phyloP scores from a whole-genome alignment of 257 asterid species.

The Ophiorrhiza pumila region DNA sequence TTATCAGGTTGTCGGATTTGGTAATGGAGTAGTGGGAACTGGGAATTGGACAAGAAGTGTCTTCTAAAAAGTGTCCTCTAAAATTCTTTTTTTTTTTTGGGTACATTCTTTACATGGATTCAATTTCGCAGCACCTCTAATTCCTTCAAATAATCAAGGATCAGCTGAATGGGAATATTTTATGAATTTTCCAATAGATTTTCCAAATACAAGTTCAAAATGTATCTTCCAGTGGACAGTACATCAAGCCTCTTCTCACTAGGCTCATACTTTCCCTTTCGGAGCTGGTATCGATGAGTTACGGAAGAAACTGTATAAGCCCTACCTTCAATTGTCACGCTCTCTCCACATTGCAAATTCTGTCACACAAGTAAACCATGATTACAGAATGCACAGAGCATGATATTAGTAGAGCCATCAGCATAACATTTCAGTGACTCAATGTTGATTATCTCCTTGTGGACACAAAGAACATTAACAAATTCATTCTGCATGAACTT shows the following conservation, averaged over 20 bases:
- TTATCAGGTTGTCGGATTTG: too few relatives aligned
- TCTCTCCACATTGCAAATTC: conserved; percentile 90
- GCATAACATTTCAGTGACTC: not conserved
- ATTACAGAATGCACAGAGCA: not conserved
- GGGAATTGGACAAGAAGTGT: too few relatives aligned
- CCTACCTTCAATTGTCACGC: conserved; percentile 80
- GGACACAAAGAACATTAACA: not conserved
- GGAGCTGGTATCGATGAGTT: conserved; percentile 87
- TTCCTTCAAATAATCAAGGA: not conserved
- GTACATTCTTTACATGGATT: too few relatives aligned
- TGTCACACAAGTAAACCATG: conserved; percentile 24
- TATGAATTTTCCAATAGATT: conserved; percentile 71
- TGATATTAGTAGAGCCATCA: not conserved
- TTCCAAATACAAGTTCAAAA: conserved; percentile 75
- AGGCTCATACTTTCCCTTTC: conserved; percentile 92
- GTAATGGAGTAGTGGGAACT: too few relatives aligned
- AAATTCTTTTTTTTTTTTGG: not conserved
- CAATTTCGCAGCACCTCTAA: too few relatives aligned
- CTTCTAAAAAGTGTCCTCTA: too few relatives aligned
- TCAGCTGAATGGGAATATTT: conserved; percentile 16
- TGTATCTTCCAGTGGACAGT: conserved; percentile 81
- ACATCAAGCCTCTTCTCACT: conserved; percentile 91
- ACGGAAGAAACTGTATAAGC: conserved; percentile 82
- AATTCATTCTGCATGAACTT: not conserved
- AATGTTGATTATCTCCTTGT: not conserved